These are phyloP conservation scores for Candida pseudoglaebosa DNA, from an alignment of 805 yeast species.

Conservation along the genomic window DNA sequence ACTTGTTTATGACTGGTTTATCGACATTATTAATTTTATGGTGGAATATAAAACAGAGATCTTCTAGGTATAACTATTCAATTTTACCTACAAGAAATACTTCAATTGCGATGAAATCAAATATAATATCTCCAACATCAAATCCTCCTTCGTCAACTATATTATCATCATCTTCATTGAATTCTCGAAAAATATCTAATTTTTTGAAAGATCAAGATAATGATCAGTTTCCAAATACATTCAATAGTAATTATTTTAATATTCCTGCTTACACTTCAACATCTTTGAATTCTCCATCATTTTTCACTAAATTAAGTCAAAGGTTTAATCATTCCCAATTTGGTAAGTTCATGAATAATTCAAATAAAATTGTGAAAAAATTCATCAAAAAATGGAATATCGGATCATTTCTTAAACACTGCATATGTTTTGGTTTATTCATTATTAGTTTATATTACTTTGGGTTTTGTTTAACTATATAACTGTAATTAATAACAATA, in stretches of 20 bases:
- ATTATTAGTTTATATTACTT: conserved; percentile 20
- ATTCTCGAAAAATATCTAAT: conserved; percentile 22
- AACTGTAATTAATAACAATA: not conserved
- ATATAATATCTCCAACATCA: not conserved
- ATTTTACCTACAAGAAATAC: conserved; percentile 18
- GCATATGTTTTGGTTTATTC: conserved; percentile 13
- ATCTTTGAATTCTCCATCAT: conserved; percentile 9
- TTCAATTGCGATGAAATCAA: conserved; percentile 2
- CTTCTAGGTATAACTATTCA: conserved; percentile 23
- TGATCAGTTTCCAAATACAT: conserved; percentile 4
- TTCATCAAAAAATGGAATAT: conserved; percentile 19
- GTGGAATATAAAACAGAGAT: conserved; percentile 27
- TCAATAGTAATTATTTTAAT: conserved; percentile 4
- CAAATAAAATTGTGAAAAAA: conserved; percentile 1
- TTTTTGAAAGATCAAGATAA: conserved; percentile 30
- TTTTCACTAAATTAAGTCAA: not conserved
- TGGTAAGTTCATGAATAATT: conserved; percentile 2
- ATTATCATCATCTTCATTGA: conserved; percentile 11
- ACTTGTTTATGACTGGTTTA: conserved; percentile 32
- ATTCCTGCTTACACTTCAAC: conserved; percentile 24
- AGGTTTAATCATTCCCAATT: conserved; percentile 5
- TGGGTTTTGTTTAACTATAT: conserved; percentile 20
- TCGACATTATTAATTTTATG: conserved; percentile 25
- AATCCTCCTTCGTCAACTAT: conserved; percentile 7
- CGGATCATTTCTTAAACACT: conserved; percentile 17